These are phyloP conservation scores for Chrysoporthe austroafricana DNA, from an alignment of 2,329 filamentous ascomycete genomes.

Conservation along the genomic window DNA sequence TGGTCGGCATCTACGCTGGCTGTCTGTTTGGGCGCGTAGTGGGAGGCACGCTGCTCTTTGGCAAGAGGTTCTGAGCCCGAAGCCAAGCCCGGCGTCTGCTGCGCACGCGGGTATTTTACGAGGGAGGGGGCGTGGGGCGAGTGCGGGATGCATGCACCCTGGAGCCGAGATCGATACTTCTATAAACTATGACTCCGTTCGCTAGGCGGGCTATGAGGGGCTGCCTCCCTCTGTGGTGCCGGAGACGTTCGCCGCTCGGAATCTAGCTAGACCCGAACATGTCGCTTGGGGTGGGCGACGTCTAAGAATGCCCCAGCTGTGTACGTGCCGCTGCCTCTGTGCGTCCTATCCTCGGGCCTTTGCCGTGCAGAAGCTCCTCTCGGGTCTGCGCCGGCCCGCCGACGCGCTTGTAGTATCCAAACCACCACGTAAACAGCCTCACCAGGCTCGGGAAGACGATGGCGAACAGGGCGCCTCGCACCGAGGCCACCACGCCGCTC, in stretches of 20 bases:
- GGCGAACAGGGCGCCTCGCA: slow-evolving; percentile 7
- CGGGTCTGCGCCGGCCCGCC: slow-evolving; percentile 21
- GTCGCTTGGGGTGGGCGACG: background rate
- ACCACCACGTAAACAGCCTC: background rate
- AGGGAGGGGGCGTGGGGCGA: no score
- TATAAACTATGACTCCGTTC: no score
- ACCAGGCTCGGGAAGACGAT: slow-evolving; percentile 13
- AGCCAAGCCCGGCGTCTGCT: background rate
- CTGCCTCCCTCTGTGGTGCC: no score
- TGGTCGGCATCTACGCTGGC: slow-evolving; percentile 81
- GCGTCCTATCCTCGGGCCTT: background rate
- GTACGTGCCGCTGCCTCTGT: background rate
- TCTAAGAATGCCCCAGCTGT: background rate
- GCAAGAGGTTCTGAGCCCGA: slow-evolving; percentile 44
- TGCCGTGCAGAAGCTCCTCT: slow-evolving; percentile 13
- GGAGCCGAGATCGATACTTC: no score
- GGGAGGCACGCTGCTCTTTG: slow-evolving; percentile 56
- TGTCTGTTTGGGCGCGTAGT: slow-evolving; percentile 71
- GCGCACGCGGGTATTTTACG: no score
- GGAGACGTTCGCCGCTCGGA: no score
- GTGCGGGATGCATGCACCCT: no score
- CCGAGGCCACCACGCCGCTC: slow-evolving; percentile 6
- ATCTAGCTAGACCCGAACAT: no score
- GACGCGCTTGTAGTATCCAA: slow-evolving; percentile 18
- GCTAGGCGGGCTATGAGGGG: no score